Percentiles rank a stretch among this genome's conserved stretches.
phyloP scores from a whole-genome alignment of 2,329 filamentous ascomycete genomes.

The Ophiostoma angusticollis region DNA sequence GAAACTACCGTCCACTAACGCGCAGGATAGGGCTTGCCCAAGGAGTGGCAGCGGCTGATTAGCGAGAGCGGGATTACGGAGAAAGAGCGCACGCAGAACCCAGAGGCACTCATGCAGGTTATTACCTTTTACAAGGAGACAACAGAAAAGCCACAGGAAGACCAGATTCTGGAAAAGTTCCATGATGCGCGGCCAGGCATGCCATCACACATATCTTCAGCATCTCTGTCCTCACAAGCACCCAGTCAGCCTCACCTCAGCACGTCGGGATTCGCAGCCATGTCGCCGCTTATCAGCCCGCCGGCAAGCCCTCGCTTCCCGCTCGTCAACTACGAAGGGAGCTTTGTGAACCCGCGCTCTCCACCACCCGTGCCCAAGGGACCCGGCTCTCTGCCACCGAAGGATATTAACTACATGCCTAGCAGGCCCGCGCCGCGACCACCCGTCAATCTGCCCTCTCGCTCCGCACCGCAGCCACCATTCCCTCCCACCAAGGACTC shows the following conservation, averaged over 20 bases:
- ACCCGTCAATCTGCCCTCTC: slow-evolving; percentile 50
- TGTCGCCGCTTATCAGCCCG: slow-evolving; percentile 57
- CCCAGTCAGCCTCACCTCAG: slow-evolving; percentile 14
- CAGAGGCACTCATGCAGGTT: slow-evolving; percentile 90
- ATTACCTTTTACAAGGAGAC: slow-evolving; percentile 97
- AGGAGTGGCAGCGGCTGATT: slow-evolving; percentile 94
- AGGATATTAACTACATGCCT: slow-evolving; percentile 56
- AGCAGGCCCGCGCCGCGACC: slow-evolving; percentile 77
- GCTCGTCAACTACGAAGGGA: slow-evolving; percentile 71
- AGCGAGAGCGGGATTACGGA: slow-evolving; percentile 93
- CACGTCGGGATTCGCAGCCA: slow-evolving; percentile 43
- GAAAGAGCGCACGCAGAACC: slow-evolving; percentile 89
- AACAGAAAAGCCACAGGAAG: slow-evolving; percentile 64
- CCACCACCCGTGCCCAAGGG: slow-evolving; percentile 73
- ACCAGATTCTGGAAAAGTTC: slow-evolving; percentile 92
- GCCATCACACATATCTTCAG: slow-evolving; percentile 28
- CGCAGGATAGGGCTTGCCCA: slow-evolving; percentile 83
- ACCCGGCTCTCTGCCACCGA: slow-evolving; percentile 32
- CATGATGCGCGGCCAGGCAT: slow-evolving; percentile 61
- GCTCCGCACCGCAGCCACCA: slow-evolving; percentile 43
- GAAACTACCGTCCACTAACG: neutral
- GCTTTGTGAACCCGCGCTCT: slow-evolving; percentile 92
- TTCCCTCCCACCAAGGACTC: slow-evolving; percentile 46
- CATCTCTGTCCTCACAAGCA: slow-evolving; percentile 31
- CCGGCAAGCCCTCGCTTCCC: slow-evolving; percentile 79